Evolutionary conservation across 2,329 filamentous ascomycete species (phyloP), one percentile per base, ranked within the genome.

Genomic region (Canariomyces notabilis): DNA sequence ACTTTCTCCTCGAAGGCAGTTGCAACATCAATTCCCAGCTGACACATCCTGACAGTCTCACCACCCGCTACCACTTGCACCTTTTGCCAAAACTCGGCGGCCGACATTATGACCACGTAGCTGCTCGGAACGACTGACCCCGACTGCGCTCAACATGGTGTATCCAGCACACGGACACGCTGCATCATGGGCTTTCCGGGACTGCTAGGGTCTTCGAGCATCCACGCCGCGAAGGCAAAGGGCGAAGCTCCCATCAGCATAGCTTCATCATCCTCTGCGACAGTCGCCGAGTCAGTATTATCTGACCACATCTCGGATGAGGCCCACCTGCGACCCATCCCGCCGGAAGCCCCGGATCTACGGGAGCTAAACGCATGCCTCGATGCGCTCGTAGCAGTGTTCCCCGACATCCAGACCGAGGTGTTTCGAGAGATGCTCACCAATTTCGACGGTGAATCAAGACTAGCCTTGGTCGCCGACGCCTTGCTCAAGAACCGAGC

Each of bases 371-470:
- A 91, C 67, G 71, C 72, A 41, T 76, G 80, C 56, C 78, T 93
- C 52, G 77, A 79, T 50, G 79, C 76, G 11, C 76, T 93, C 35
- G 79, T 81, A 18, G 79, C 79, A 38, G 75, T 90, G 7, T 93
- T 93, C 55, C 87, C 87, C 21, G 80, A 90, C 64, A 73, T 90
- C n/a, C 84, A 89, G 64, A 74, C 87, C 49, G 85, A 90, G 56
- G 87, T 90, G 15, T 88, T 93, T 61, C 79, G 87, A 36, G 87
- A 91, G 69, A 86, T 93, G 77, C 78, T 93, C 39, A 68, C 75
- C 32, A 85, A 74, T 59, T 85, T 90, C 61, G 83, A 84, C 58
- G 80, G 83, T 57, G 85, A 90, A 64, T 91, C 86, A 51, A 74
- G 86, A 54, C 68, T 91, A 19, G 83, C 87, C 35, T 75, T 93